These are phyloP conservation scores for Aureobasidium sp. DNA, from an alignment of 2,329 filamentous ascomycete genomes.

Conservation along the genomic window DNA sequence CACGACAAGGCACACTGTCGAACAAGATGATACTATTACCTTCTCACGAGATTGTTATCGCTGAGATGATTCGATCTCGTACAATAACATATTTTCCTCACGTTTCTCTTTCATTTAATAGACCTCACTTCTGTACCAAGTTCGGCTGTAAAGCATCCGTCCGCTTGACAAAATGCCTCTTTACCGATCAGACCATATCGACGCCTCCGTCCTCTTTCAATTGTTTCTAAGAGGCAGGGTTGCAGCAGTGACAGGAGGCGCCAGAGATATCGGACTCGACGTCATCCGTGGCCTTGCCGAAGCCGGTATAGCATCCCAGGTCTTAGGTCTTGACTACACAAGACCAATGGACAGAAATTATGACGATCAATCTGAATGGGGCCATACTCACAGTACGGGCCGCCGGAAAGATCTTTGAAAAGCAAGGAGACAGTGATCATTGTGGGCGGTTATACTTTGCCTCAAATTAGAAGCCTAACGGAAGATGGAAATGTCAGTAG, in stretches of 20 bases:
- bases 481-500: too few species aligned
- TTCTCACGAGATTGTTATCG: not conserved
- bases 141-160: too few species aligned
- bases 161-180: conserved; percentile 5
- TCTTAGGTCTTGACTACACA: conserved; percentile 81
- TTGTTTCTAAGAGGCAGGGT: conserved; percentile 63
- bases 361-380: conserved; percentile 82
- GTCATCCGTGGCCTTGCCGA: conserved; percentile 86
- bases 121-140: too few species aligned
- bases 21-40: not conserved
- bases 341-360: conserved; percentile 79
- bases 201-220: not conserved
- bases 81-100: too few species aligned
- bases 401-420: conserved; percentile 79
- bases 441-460: conserved; percentile 44
- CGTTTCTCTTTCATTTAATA: too few species aligned
- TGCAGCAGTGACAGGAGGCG: conserved; percentile 79
- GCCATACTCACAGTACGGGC: conserved; percentile 79
- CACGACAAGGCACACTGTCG: not conserved
- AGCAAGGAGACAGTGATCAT: conserved; percentile 56
- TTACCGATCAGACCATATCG: not conserved
- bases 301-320: conserved; percentile 90
- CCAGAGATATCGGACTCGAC: conserved; percentile 76
- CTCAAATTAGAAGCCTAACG: not conserved
- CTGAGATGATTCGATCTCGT: too few species aligned